These are phyloP conservation scores for Naganishia cerealis DNA, from an alignment of 1,284 basidiomycete genomes.

Conservation along the genomic window DNA sequence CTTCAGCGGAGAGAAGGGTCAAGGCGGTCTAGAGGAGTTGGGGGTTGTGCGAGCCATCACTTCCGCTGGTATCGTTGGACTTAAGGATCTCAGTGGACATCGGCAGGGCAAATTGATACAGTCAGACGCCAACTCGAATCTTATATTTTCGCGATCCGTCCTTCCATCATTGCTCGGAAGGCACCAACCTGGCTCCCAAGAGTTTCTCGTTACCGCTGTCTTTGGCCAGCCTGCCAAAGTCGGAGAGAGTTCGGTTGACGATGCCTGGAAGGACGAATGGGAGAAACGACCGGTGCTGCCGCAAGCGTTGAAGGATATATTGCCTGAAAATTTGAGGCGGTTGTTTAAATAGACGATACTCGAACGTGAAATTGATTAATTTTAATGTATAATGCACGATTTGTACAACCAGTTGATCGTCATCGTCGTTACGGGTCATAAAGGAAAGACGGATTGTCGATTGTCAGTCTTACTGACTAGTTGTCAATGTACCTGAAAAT, in stretches of 20 bases:
- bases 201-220: conserved; percentile 68
- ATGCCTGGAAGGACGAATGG: conserved; percentile 46
- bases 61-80: conserved; percentile 64
- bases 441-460: not conserved
- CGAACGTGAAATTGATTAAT: not conserved
- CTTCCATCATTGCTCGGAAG: conserved; percentile 65
- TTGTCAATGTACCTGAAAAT: not conserved
- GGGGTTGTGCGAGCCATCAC: conserved; percentile 61
- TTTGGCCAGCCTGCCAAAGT: conserved; percentile 62
- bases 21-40: conserved; percentile 43
- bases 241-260: conserved; percentile 42
- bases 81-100: conserved; percentile 58
- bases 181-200: conserved; percentile 54
- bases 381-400: not conserved
- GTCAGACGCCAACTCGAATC: conserved; percentile 70
- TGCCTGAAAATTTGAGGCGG: not conserved
- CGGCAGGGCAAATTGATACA: conserved; percentile 60
- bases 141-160: conserved; percentile 68
- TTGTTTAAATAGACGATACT: not conserved
- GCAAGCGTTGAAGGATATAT: conserved; percentile 4
- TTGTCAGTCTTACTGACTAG: not conserved
- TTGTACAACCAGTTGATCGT: not conserved
- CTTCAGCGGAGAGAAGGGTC: conserved; percentile 47
- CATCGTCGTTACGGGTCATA: not conserved
- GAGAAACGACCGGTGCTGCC: conserved; percentile 44